Conservation (phyloP, 2,329 filamentous ascomycete genomes). For the Scleromitrula shiraiana region DNA sequence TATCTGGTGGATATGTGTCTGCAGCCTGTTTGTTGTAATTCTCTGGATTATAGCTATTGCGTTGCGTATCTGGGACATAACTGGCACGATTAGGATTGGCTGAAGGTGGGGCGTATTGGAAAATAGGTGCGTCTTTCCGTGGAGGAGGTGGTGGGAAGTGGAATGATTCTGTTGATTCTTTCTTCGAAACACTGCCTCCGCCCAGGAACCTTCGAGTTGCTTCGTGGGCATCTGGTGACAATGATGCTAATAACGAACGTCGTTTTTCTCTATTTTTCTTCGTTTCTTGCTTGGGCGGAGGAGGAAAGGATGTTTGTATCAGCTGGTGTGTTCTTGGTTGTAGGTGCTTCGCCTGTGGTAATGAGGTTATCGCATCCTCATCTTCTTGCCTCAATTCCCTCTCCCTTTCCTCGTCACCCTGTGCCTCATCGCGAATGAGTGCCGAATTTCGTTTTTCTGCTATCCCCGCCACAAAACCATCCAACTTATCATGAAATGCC, state of each 20-base stretch:
- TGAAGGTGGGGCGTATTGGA: constrained; percentile 49
- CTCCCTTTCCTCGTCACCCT: constrained; percentile 70
- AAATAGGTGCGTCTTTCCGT: constrained; percentile 45
- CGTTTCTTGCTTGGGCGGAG: constrained; percentile 32
- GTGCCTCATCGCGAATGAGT: constrained; percentile 72
- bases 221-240: constrained; percentile 31
- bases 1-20: constrained; percentile 11
- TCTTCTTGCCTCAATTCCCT: constrained; percentile 72
- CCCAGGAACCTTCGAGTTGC: constrained; percentile 31
- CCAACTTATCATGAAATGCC: constrained; percentile 76
- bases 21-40: constrained; percentile 20
- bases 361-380: constrained; percentile 74
- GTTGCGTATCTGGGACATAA: constrained; percentile 16
- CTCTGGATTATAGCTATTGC: constrained; percentile 22
- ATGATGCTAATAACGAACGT: constrained; percentile 13
- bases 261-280: constrained; percentile 42
- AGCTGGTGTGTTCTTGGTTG: constrained; percentile 40
- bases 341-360: constrained; percentile 61
- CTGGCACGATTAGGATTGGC: constrained; percentile 27
- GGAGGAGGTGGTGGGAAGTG: constrained; percentile 48
- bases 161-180: constrained; percentile 34
- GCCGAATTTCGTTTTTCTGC: constrained; percentile 81
- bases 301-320: constrained; percentile 24
- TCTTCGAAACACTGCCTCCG: constrained; percentile 12
- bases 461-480: constrained; percentile 79